These are phyloP conservation scores for Toxoplasma gondii DNA, from an alignment of 169 alveolate species.

Conservation along the genomic window DNA sequence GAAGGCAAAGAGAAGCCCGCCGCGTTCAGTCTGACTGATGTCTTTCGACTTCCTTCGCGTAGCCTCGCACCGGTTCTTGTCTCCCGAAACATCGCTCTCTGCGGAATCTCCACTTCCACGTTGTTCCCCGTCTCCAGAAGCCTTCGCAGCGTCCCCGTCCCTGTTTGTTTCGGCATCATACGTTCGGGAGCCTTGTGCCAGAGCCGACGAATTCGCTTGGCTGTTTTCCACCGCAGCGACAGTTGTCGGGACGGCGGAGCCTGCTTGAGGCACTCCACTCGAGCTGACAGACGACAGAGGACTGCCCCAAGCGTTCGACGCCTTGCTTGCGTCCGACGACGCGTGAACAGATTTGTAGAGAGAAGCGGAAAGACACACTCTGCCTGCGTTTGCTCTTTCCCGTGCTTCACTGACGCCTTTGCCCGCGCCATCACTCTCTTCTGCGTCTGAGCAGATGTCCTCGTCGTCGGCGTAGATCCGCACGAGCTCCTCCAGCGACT, in stretches of 20 bases:
- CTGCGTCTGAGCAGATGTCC: neutral
- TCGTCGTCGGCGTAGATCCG: neutral
- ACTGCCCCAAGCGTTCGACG: no score
- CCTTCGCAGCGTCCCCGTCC: no score
- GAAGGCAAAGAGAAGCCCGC: constrained; percentile 16
- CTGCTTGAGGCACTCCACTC: no score
- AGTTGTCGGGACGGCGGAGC: no score
- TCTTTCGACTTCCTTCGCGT: neutral
- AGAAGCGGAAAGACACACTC: no score
- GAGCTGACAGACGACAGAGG: no score
- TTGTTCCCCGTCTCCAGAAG: neutral
- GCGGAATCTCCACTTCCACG: neutral
- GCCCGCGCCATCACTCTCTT: neutral
- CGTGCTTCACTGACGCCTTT: neutral
- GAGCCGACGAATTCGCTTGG: no score
- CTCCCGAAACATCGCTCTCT: neutral
- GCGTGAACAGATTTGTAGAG: no score
- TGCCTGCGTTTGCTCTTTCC: neutral
- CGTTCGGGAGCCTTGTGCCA: no score
- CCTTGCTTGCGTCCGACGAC: no score
- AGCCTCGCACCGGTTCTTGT: neutral
- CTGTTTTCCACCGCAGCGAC: no score
- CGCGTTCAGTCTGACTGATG: neutral
- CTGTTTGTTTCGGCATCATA: no score
- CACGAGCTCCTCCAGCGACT: neutral